Base-by-base conservation (phyloP, 106 monocot genomes). In the Dendrobium huoshanense region DNA sequence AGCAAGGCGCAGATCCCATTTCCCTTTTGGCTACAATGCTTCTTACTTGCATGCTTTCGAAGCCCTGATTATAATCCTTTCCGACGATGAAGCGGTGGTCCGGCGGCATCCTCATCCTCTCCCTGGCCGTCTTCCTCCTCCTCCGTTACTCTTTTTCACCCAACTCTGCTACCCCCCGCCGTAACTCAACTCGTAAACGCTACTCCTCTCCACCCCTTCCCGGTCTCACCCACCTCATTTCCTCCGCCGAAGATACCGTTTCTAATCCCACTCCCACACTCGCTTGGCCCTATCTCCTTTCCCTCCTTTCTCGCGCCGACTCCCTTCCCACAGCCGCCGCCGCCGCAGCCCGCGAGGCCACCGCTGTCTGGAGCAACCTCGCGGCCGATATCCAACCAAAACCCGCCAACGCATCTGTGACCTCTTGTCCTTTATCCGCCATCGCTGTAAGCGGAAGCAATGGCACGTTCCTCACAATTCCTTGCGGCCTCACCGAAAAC, bases 401-500 rank as follows among this genome's bases (percentile, higher is more conserved):
- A 7, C 40, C 40, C 0, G 45, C 49, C 10, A 75, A 54, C 64
- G 77, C 76, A 8, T 55, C 18, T 7, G 55, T 56, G 29, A 9
- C 17, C 16, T 77, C 54, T 17, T 91, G 89, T 78, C 91, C 91
- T 2, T 89, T 82, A 45, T 75, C 83, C 11, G 86, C 89, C 18
- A 37, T 13, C 18, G 37, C 72, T 1, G 1, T 67, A 5, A 41
- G 9, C 17, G 84, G 89, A 44, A 76, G 37, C 75, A 77, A 55
- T 51, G 48, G 25, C 59, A 77, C 73, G 25, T 55, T 8, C 1
- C 65, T 91, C 16, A 82, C 76, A 72, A 76, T 96, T 45, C 96
- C 96, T 0, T 96, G 96, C 72, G 96, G 96, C 56, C 54, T 96
- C 15, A 82, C 86, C 37, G 80, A 90, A 80, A 87, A 87, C 64